These are phyloP conservation scores for Penicillium paxilli DNA, from an alignment of 495 filamentous ascomycete species.

Conservation along the genomic window DNA sequence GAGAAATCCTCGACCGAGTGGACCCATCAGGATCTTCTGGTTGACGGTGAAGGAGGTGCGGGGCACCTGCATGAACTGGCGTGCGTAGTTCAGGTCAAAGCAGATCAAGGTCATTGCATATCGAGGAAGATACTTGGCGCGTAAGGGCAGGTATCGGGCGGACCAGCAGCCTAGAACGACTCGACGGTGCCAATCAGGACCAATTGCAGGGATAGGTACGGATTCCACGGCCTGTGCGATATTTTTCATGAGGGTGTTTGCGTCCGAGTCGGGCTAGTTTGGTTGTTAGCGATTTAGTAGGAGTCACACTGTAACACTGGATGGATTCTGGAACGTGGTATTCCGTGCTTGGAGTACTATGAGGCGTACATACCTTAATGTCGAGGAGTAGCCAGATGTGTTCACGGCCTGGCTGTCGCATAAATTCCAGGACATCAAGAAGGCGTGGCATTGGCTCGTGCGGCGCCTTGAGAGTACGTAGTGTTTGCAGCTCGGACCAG, in stretches of 20 bases:
- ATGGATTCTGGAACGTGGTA: too few species aligned
- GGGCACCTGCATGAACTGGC: slow-evolving; percentile 59
- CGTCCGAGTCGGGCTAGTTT: slow-evolving; percentile 63
- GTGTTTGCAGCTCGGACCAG: slow-evolving; percentile 67
- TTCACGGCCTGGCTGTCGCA: slow-evolving; percentile 59
- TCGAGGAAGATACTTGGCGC: slow-evolving; percentile 59
- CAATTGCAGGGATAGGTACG: slow-evolving; percentile 40
- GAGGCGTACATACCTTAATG: slow-evolving; percentile 63
- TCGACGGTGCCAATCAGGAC: slow-evolving; percentile 64
- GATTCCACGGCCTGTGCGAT: slow-evolving; percentile 61
- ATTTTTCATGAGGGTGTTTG: slow-evolving; percentile 64
- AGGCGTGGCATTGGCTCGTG: slow-evolving; percentile 72
- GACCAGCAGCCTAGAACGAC: slow-evolving; percentile 81
- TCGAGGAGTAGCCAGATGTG: slow-evolving; percentile 82
- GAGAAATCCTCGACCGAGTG: slow-evolving; percentile 62
- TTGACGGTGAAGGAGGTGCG: slow-evolving; percentile 75
- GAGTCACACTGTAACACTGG: too few species aligned
- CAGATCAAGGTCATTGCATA: slow-evolving; percentile 74
- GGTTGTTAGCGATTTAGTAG: too few species aligned
- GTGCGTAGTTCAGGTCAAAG: slow-evolving; percentile 65
- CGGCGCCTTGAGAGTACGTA: slow-evolving; percentile 67
- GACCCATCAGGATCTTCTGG: slow-evolving; percentile 62
- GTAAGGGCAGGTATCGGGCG: slow-evolving; percentile 62
- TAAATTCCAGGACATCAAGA: slow-evolving; percentile 70
- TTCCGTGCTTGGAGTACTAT: not conserved